A percentile compares a stretch with the other conserved stretches of the same genome.
phyloP scores from a whole-genome alignment of 2,329 filamentous ascomycete species.

The Neofusicoccum parvum region DNA sequence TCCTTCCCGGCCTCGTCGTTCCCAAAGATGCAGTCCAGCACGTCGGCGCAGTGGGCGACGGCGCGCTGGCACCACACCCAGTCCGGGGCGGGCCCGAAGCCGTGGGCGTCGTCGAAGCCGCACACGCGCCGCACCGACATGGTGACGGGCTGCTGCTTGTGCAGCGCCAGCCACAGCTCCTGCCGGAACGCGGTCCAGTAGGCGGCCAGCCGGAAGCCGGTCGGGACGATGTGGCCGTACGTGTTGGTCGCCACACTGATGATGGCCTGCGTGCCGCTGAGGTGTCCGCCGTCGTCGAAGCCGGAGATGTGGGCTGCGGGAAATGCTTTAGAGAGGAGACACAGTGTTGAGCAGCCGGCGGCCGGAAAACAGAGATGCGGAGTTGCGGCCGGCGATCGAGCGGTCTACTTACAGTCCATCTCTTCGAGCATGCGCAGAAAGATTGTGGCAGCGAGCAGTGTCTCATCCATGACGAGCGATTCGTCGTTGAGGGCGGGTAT shows the following conservation, averaged over 20 bases:
- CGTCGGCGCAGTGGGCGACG: conserved; percentile 18
- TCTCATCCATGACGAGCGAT: conserved; percentile 43
- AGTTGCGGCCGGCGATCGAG: not conserved
- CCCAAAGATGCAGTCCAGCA: not conserved
- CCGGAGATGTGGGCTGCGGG: conserved; percentile 34
- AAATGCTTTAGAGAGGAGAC: not conserved
- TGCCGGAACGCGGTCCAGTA: conserved; percentile 43
- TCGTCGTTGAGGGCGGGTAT: conserved; percentile 45
- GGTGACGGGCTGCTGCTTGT: conserved; percentile 24
- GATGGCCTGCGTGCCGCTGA: conserved; percentile 31
- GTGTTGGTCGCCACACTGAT: not conserved
- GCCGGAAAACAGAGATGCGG: too few species aligned
- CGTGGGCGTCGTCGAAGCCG: not conserved
- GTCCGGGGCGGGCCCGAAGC: not conserved
- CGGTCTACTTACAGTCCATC: conserved; percentile 37
- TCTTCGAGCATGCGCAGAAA: conserved; percentile 46
- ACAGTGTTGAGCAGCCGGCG: not conserved
- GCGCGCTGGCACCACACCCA: conserved; percentile 17
- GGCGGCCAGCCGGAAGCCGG: conserved; percentile 37
- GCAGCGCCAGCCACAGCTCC: conserved; percentile 35
- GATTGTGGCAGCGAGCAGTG: conserved; percentile 44
- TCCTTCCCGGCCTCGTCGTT: not conserved
- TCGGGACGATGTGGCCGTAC: conserved; percentile 29
- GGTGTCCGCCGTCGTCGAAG: conserved; percentile 40
- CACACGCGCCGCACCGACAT: not conserved